Evolutionary conservation across 169 alveolate species (phyloP).

Genomic region (Plasmodium reichenowi): DNA sequence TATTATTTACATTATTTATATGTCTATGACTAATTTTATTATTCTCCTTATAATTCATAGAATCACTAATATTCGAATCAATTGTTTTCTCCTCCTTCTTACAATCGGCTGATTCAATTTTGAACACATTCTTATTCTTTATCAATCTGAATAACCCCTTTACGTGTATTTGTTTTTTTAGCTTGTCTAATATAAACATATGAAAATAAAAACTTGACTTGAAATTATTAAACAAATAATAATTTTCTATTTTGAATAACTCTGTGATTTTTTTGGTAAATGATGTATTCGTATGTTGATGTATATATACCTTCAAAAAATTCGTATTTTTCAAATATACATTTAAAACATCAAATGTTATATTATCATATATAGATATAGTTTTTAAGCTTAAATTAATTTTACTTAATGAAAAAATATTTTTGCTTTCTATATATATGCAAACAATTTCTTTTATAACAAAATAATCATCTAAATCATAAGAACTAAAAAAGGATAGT

Average conservation of each 20-base stretch:
- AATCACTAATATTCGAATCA: too few species aligned
- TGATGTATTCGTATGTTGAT: slow-evolving; percentile 42
- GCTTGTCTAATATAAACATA: slow-evolving; percentile 60
- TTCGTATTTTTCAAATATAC: slow-evolving; percentile 54
- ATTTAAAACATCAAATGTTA: slow-evolving; percentile 70
- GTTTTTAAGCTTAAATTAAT: slow-evolving; percentile 70
- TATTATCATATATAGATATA: slow-evolving; percentile 59
- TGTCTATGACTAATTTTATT: too few species aligned
- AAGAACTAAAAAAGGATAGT: slow-evolving; percentile 10
- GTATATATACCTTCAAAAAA: slow-evolving; percentile 73
- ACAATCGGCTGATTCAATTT: background rate
- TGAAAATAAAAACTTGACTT: slow-evolving; percentile 41
- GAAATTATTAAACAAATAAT: slow-evolving; percentile 66
- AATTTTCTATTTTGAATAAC: slow-evolving; percentile 49
- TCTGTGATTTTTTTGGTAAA: slow-evolving; percentile 71
- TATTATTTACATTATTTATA: background rate
- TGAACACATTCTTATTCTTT: slow-evolving; percentile 49
- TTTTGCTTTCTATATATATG: slow-evolving; percentile 65
- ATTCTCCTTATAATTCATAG: too few species aligned
- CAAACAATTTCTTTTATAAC: slow-evolving; percentile 68
- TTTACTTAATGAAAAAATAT: slow-evolving; percentile 60
- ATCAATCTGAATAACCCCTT: slow-evolving; percentile 54
- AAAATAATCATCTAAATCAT: slow-evolving; percentile 51
- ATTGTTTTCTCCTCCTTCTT: background rate
- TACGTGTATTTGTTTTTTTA: slow-evolving; percentile 49